These are phyloP conservation scores for Pleurotus citrinopileatus DNA, from an alignment of 768 basidiomycete genomes.

Conservation along the genomic window DNA sequence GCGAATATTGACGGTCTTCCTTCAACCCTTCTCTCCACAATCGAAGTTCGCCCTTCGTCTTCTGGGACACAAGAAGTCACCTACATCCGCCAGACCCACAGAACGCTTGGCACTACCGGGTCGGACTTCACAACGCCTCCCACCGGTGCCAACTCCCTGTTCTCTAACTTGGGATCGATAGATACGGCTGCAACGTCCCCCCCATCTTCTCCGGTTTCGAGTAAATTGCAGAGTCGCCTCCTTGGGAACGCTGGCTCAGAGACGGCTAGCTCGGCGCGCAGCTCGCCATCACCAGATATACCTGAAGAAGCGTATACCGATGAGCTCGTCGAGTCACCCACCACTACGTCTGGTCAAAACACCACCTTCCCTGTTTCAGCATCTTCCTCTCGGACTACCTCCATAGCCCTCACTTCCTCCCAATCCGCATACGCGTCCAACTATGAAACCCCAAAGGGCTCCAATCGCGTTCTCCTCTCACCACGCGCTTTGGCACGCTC, in stretches of 20 bases:
- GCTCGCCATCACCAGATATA: not conserved
- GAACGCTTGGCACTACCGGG: not conserved
- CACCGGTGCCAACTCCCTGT: not conserved
- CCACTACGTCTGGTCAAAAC: not conserved
- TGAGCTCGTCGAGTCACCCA: not conserved
- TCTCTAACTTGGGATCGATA: slow-evolving; percentile 18
- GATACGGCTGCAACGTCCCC: slow-evolving; percentile 14
- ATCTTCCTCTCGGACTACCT: not conserved
- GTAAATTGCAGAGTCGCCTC: not conserved
- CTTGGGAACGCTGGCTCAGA: not conserved
- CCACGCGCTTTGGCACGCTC: not conserved
- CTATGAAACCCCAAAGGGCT: not conserved
- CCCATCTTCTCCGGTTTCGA: not conserved
- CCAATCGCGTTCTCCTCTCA: not conserved
- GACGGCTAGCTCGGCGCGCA: not conserved
- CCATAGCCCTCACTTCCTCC: not conserved
- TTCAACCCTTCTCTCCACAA: not conserved
- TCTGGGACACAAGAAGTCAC: not conserved
- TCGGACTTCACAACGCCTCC: not conserved
- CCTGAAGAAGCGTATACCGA: not conserved
- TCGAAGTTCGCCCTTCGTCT: not conserved
- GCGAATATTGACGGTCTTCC: not conserved
- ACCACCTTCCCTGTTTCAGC: not conserved
- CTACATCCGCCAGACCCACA: not conserved
- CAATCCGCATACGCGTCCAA: not conserved